These are phyloP conservation scores for Citrus inodora DNA, from an alignment of 345 rosid genomes.

Conservation along the genomic window DNA sequence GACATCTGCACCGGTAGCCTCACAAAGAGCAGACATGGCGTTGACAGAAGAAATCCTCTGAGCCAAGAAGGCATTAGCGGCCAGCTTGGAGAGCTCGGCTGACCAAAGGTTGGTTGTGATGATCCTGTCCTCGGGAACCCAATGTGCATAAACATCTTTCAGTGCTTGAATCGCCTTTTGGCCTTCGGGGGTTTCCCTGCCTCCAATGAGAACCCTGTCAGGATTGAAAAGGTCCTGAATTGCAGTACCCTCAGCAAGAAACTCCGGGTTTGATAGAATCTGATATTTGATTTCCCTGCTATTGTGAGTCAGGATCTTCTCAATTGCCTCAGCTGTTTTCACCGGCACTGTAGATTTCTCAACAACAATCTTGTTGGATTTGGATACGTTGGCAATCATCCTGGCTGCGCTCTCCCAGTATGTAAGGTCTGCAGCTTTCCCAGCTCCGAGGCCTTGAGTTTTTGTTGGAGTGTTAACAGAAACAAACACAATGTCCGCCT, in stretches of 20 bases:
- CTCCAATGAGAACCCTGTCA: constrained; percentile 80
- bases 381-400: constrained; percentile 80
- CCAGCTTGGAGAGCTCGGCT: constrained; percentile 87
- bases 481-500: constrained; percentile 79
- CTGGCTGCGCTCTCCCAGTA: constrained; percentile 93
- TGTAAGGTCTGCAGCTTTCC: constrained; percentile 81
- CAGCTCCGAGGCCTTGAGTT: constrained; percentile 80
- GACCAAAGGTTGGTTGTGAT: constrained; percentile 82
- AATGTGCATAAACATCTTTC: constrained; percentile 74
- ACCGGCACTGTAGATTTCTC: constrained; percentile 92
- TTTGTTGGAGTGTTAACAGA: constrained; percentile 86
- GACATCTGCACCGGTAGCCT: constrained; percentile 81
- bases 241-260: constrained; percentile 89
- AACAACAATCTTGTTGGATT: constrained; percentile 74
- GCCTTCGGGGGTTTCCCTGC: constrained; percentile 72
- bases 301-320: constrained; percentile 67
- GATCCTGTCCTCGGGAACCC: constrained; percentile 74
- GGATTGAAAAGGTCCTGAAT: constrained; percentile 65
- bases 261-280: constrained; percentile 86
- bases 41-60: constrained; percentile 83
- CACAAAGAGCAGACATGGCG: constrained; percentile 85
- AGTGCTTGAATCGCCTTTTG: constrained; percentile 57
- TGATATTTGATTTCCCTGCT: constrained; percentile 80
- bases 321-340: constrained; percentile 86
- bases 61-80: constrained; percentile 86